phyloP scores from a whole-genome alignment of 1,284 basidiomycete genomes.

The Fomitiporia mediterranea region DNA sequence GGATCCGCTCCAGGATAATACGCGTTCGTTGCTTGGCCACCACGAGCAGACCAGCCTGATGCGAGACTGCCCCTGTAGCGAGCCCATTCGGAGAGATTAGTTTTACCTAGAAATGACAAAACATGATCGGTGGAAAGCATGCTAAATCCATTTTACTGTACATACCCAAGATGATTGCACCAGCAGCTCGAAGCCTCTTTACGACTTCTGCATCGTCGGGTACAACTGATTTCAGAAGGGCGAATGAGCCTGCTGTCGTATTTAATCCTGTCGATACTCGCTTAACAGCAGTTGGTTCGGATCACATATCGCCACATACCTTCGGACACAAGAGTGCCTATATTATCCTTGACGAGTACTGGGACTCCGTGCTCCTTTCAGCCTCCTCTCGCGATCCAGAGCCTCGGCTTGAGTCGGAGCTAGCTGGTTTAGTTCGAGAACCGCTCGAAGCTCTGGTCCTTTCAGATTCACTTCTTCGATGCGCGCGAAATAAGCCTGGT shows the following conservation, averaged over 20 bases:
- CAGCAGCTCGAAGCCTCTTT: conserved; percentile 36
- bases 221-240: conserved; percentile 37
- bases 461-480: conserved; percentile 67
- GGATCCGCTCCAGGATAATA: conserved; percentile 59
- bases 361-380: conserved; percentile 62
- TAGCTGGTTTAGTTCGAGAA: conserved; percentile 59
- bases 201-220: conserved; percentile 39
- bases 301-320: conserved; percentile 33
- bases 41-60: conserved; percentile 62
- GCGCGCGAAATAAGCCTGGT: conserved; percentile 60
- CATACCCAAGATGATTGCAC: conserved; percentile 40
- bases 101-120: conserved; percentile 44
- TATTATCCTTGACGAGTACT: conserved; percentile 59
- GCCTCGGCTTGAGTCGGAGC: conserved; percentile 49
- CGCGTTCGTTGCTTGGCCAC: conserved; percentile 56
- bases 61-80: conserved; percentile 53
- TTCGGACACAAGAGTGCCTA: conserved; percentile 48
- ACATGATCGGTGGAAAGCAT: no score
- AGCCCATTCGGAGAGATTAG: conserved; percentile 58
- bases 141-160: no score
- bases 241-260: conserved; percentile 42
- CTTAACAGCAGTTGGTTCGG: no score
- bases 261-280: conserved; percentile 33
- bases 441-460: conserved; percentile 54
- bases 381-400: conserved; percentile 50